Base-by-base conservation (phyloP, 805 yeast genomes). In the baker's yeast (Saccharomyces cerevisiae) region DNA sequence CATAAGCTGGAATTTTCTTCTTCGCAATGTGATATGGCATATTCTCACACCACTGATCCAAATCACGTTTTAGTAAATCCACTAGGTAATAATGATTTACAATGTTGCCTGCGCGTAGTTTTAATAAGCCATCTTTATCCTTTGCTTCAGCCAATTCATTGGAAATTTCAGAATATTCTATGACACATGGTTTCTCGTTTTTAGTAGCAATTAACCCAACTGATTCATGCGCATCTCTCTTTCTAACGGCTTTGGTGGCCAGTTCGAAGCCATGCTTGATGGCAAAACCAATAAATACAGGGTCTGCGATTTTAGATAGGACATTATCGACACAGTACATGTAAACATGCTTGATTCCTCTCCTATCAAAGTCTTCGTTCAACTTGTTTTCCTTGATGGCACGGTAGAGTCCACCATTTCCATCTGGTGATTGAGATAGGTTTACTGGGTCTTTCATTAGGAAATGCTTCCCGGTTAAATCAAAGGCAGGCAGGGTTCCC, bases 281-380 rank as follows among this genome's bases (percentile, higher is more conserved):
- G 11, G 97, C 84, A 73, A 85, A 92, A 0, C 99, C 99, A 57
- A 94, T 73, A 54, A 76, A 76, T 0, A 82, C 76, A 2, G 99
- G 99, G 68, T 94, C 99, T 1, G 96, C 97, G 52, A 92, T 89
- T 69, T 84, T 85, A 36, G 91, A 97, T 50, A 94, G 76, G 30
- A 87, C 85, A 71, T 94, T 94, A 72, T 94, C 99, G 50, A 94
- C 98, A 73, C 98, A 92, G 73, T 90, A 94, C 87, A 91, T 89
- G 72, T 94, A 97, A 57, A 94, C 78, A 68, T 94, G 98, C 70
- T 88, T 82, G 59, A 92, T 81, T 5, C 89, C 90, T 54, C 82
- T 83, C 6, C 61, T 56, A 29, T 72, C 65, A 67, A 94, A 80
- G 68, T 92, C 96, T 6, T 79, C 79, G 31, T 94, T 64, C 21